Percentiles rank a stretch among this genome's conserved stretches.
Conservation (phyloP, 257 asterid genomes). For the Anisodus acutangulus region DNA sequence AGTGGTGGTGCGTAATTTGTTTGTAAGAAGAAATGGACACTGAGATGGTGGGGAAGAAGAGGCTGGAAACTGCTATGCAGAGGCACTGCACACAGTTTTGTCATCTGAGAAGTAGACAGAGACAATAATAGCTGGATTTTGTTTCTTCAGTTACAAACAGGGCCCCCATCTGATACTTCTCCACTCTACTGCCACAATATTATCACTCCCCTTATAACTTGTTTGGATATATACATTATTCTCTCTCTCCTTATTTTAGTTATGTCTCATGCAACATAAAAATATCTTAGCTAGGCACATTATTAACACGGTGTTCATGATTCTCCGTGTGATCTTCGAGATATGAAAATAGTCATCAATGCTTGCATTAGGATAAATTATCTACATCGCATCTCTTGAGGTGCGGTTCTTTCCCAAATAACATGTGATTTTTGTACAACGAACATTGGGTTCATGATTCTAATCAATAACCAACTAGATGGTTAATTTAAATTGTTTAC, state of each 20-base stretch:
- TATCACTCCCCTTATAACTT: constrained; percentile 46
- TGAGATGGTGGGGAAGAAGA: constrained; percentile 32
- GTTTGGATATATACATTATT: constrained; percentile 30
- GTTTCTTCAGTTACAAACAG: constrained; percentile 62
- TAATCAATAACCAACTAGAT: not conserved
- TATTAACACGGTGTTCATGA: too few relatives aligned
- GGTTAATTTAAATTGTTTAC: not conserved
- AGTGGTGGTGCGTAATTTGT: not conserved
- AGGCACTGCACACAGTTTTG: constrained; percentile 62
- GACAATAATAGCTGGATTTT: constrained; percentile 62
- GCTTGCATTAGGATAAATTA: too few relatives aligned
- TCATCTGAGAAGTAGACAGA: constrained; percentile 58
- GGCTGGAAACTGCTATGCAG: constrained; percentile 50
- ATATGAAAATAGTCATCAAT: too few relatives aligned
- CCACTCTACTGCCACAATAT: constrained; percentile 44
- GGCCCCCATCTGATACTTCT: constrained; percentile 43
- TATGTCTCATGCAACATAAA: too few relatives aligned
- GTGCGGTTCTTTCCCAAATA: too few relatives aligned
- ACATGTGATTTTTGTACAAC: too few relatives aligned
- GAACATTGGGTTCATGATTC: too few relatives aligned
- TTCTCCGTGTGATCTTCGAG: too few relatives aligned
- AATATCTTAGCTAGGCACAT: too few relatives aligned
- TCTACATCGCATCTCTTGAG: too few relatives aligned
- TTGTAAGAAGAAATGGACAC: constrained; percentile 11
- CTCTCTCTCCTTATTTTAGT: not conserved